Percentiles rank a stretch among this genome's conserved stretches.
Conservation (phyloP, 352 stramenopile species). For the Aphanomyces stellatus region DNA sequence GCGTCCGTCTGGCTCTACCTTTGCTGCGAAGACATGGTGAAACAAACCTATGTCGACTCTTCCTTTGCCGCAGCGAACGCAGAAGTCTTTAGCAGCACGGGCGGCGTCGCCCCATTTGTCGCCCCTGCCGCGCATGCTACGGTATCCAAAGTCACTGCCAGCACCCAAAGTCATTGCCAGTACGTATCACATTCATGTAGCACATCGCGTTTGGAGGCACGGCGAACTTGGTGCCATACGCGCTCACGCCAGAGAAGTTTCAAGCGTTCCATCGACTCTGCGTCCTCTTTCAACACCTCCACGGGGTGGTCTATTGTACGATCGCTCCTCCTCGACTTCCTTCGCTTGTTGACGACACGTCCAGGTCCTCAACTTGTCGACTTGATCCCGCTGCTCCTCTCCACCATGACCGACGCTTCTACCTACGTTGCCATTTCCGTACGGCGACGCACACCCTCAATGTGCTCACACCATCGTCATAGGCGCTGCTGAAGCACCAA, state of each 20-base stretch:
- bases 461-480: background rate
- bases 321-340: no score
- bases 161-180: no score
- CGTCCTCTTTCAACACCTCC: background rate
- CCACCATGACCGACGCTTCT: background rate
- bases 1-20: background rate
- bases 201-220: background rate
- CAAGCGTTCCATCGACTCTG: background rate
- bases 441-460: background rate
- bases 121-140: background rate
- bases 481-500: background rate
- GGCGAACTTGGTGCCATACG: background rate
- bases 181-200: no score
- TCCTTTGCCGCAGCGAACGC: background rate
- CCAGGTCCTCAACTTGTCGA: background rate
- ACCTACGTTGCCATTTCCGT: background rate
- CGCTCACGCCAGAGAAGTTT: background rate
- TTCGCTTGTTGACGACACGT: no score
- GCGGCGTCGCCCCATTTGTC: background rate
- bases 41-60: background rate
- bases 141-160: no score
- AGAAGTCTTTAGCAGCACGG: background rate
- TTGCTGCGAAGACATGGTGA: background rate
- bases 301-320: background rate
- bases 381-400: constrained; percentile 1